Base-by-base conservation (phyloP, 352 stramenopile genomes). In the Aphanomyces stellatus region DNA sequence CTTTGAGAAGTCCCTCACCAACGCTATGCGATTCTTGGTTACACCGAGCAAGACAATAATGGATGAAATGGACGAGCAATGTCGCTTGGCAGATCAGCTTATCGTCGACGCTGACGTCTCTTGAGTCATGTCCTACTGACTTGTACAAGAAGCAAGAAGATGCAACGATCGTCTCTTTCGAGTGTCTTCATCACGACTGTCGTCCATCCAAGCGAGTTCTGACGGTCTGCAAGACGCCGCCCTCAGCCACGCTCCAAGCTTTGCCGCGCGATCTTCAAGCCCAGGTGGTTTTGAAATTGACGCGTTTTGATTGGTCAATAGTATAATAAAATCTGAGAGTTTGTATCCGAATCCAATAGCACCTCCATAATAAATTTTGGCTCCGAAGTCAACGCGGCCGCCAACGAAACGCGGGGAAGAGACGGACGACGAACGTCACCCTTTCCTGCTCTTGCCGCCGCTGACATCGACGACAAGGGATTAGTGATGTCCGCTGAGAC, bases 401-500 rank as follows among this genome's bases (percentile, higher is more conserved):
- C n/a, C 37, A 19, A 46, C 11, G n/a, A 46, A 11, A 19, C 37
- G 37, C 37, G 2, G 2, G 37, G n/a, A 46, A 46, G 37, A n/a
- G 13, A 46, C 37, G 13, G 37, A n/a, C 37, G 37, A 19, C 13
- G 2, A 19, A 46, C 37, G 37, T n/a, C 37, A n/a, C n/a, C 11
- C 13, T 46, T 46, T 37, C 25, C 49, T 28, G 10, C 7, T 43
- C 55, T 53, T 42, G 22, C 17, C 28, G 41, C 19, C 19, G 11
- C 41, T 63, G 8, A 8, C 15, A 13, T 40, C 35, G 57, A 25
- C n/a, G n/a, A n/a, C n/a, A n/a, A n/a, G n/a, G n/a, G n/a, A 62
- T n/a, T 19, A 10, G 31, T 31, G 3, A 67, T 67, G 60, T 53
- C 62, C 11, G 11, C 48, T 7, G 57, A 41, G n/a, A 53, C 57